These are phyloP conservation scores for Hyaloscypha hepaticicola DNA, from an alignment of 495 filamentous ascomycete species.

Conservation along the genomic window DNA sequence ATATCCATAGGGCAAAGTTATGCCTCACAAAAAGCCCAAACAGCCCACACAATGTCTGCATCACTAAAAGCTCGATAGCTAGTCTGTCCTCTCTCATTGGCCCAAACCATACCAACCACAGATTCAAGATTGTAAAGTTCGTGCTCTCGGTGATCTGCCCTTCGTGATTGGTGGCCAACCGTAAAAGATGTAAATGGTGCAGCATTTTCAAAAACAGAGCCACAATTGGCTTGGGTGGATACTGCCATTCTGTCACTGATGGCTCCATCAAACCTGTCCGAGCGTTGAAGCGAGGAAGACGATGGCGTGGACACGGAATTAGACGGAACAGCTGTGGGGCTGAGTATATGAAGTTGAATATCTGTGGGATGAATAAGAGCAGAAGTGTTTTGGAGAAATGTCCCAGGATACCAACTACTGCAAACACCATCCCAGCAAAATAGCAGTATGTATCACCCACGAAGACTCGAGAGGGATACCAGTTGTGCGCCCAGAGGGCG, in stretches of 20 bases:
- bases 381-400: constrained; percentile 98
- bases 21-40: constrained; percentile 83
- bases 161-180: constrained; percentile 59
- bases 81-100: constrained; percentile 86
- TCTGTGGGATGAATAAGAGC: constrained; percentile 87
- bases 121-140: constrained; percentile 91
- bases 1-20: constrained; percentile 77
- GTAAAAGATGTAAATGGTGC: constrained; percentile 60
- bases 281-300: constrained; percentile 83
- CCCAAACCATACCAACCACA: constrained; percentile 95
- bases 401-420: constrained; percentile 90
- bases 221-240: constrained; percentile 66
- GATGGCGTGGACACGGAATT: constrained; percentile 89
- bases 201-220: constrained; percentile 60
- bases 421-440: constrained; percentile 98
- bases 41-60: constrained; percentile 75
- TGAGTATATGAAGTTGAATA: constrained; percentile 95
- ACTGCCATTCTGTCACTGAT: constrained; percentile 75
- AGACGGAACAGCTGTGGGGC: constrained; percentile 84
- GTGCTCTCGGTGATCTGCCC: constrained; percentile 74
- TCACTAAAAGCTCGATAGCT: constrained; percentile 67
- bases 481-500: constrained; percentile 87
- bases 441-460: constrained; percentile 99
- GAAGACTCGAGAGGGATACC: constrained; percentile 94
- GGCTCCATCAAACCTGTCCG: constrained; percentile 81